Evolutionary conservation across 192 early-diverging fungal species (phyloP).

Genomic region (Chytriomyces hyalinus): DNA sequence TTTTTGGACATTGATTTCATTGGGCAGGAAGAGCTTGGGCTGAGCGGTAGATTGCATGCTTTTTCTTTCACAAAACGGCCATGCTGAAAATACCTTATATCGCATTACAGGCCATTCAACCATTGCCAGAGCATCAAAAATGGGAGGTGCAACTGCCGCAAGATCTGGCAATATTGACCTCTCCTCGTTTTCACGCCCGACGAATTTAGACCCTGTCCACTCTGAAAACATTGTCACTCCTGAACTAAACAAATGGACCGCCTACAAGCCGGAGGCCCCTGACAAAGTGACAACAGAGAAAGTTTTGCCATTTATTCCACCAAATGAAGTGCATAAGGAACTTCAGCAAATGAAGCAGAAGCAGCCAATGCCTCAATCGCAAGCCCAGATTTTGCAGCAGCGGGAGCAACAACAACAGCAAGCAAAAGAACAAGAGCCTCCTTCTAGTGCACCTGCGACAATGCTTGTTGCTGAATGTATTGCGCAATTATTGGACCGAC

Average conservation of each 20-base stretch:
- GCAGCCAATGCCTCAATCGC: not conserved
- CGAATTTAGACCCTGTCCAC: slow-evolving; percentile 59
- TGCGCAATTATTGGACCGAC: slow-evolving; percentile 32
- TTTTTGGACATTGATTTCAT: slow-evolving; percentile 79
- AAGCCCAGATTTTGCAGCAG: not conserved
- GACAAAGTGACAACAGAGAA: not conserved
- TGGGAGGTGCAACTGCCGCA: too few relatives aligned
- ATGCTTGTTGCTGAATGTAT: slow-evolving; percentile 46
- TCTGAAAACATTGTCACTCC: slow-evolving; percentile 75
- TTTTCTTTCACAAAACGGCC: too few relatives aligned
- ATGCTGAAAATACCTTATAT: too few relatives aligned
- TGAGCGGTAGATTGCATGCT: not conserved
- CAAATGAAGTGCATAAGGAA: too few relatives aligned
- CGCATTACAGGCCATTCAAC: too few relatives aligned
- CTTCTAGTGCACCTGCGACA: not conserved
- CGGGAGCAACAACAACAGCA: not conserved
- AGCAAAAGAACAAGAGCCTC: not conserved
- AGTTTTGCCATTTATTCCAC: not conserved
- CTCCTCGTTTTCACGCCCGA: not conserved
- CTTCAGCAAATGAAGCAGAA: not conserved
- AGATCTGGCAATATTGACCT: too few relatives aligned
- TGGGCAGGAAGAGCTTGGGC: slow-evolving; percentile 69
- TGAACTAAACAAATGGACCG: slow-evolving; percentile 73
- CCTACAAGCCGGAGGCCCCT: slow-evolving; percentile 63
- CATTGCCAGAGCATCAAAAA: too few relatives aligned